Conservation (phyloP, 2,329 filamentous ascomycete species). For the Aspergillus amoenus region DNA sequence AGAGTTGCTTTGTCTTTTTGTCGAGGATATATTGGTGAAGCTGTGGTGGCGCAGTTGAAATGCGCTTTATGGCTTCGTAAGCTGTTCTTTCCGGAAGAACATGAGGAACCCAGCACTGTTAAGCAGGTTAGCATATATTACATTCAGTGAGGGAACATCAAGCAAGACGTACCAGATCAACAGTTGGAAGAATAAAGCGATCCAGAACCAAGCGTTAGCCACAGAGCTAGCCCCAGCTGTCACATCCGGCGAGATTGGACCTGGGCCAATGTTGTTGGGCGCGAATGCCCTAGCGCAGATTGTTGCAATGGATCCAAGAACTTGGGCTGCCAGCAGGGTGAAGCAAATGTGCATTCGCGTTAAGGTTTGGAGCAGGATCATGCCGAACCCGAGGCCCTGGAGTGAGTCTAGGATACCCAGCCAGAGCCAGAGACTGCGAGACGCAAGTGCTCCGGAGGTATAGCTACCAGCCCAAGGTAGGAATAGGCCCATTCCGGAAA, state of each 20-base stretch:
- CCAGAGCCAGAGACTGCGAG: slow-evolving; percentile 64
- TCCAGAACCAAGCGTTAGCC: slow-evolving; percentile 60
- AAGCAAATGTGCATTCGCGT: slow-evolving; percentile 66
- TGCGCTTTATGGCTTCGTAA: slow-evolving; percentile 40
- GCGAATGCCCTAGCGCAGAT: slow-evolving; percentile 62
- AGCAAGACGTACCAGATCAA: slow-evolving; percentile 52
- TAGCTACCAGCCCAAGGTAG: slow-evolving; percentile 62
- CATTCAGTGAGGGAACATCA: background rate
- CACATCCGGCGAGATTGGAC: slow-evolving; percentile 63
- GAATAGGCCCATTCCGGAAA: slow-evolving; percentile 59
- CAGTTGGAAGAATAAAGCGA: slow-evolving; percentile 58
- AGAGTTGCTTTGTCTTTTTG: background rate
- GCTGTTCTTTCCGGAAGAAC: slow-evolving; percentile 48
- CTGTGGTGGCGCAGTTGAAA: background rate
- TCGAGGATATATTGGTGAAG: background rate
- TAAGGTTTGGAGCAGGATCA: slow-evolving; percentile 65
- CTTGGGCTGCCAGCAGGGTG: slow-evolving; percentile 60
- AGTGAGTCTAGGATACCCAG: slow-evolving; percentile 64
- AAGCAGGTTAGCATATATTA: slow-evolving; percentile 1
- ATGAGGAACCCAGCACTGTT: slow-evolving; percentile 40
- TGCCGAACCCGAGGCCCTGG: slow-evolving; percentile 66
- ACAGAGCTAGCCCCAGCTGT: slow-evolving; percentile 48
- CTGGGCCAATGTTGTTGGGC: slow-evolving; percentile 61
- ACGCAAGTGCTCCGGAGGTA: slow-evolving; percentile 55
- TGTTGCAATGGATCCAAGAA: slow-evolving; percentile 61